Conservation (phyloP, 1,284 basidiomycete genomes). For the Albatrellus sp. region DNA sequence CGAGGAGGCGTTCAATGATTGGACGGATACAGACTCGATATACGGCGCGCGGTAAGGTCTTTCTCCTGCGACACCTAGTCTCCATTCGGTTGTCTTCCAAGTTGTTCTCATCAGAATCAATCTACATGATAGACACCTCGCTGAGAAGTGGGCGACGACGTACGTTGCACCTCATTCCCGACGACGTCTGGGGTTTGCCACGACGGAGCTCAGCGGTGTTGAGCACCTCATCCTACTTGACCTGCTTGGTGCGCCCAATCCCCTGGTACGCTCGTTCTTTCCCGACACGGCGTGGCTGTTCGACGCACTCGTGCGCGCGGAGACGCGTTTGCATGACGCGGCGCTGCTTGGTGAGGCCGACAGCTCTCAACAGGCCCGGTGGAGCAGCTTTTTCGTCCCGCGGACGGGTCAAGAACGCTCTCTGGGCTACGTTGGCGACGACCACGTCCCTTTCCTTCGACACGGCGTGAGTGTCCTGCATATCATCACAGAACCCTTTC, state of each 20-base stretch:
- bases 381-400: slow-evolving; percentile 52
- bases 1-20: slow-evolving; percentile 89
- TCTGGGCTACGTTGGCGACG: slow-evolving; percentile 74
- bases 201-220: slow-evolving; percentile 65
- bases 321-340: slow-evolving; percentile 53
- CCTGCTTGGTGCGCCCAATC: slow-evolving; percentile 66
- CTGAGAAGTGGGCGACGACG: slow-evolving; percentile 66
- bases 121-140: slow-evolving; percentile 57
- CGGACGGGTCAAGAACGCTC: slow-evolving; percentile 28
- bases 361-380: slow-evolving; percentile 14
- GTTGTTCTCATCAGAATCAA: not conserved
- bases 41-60: slow-evolving; percentile 76
- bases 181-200: slow-evolving; percentile 39
- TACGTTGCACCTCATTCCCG: slow-evolving; percentile 51
- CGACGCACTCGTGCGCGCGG: slow-evolving; percentile 57
- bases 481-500: slow-evolving; percentile 85
- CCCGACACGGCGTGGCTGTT: slow-evolving; percentile 89
- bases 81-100: slow-evolving; percentile 1
- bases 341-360: slow-evolving; percentile 33
- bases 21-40: slow-evolving; percentile 85
- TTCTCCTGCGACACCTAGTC: not conserved
- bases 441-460: slow-evolving; percentile 85
- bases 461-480: slow-evolving; percentile 86
- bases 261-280: slow-evolving; percentile 70
- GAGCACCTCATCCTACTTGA: slow-evolving; percentile 88